phyloP scores from a whole-genome alignment of 2,329 filamentous ascomycete genomes.

The Aspergillus brasiliensis region DNA sequence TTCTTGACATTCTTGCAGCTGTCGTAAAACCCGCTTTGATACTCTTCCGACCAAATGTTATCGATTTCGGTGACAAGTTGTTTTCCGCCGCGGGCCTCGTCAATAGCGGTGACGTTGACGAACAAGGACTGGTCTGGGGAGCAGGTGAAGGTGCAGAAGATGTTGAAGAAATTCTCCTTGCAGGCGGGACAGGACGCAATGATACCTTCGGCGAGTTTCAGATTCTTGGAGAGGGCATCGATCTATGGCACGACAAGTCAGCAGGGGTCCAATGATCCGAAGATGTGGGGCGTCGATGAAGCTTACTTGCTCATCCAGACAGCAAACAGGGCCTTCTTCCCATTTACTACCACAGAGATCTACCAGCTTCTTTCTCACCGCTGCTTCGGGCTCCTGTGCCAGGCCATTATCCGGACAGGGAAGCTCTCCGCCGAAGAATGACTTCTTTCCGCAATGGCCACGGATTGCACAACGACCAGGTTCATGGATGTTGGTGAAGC shows the following conservation, averaged over 20 bases:
- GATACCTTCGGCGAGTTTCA: slow-evolving; percentile 83
- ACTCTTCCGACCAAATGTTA: slow-evolving; percentile 81
- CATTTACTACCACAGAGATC: slow-evolving; percentile 86
- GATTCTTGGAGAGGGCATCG: slow-evolving; percentile 75
- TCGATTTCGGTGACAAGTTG: slow-evolving; percentile 83
- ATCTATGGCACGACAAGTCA: slow-evolving; percentile 55
- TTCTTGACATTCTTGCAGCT: slow-evolving; percentile 99
- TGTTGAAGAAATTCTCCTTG: slow-evolving; percentile 97
- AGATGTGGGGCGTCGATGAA: slow-evolving; percentile 5
- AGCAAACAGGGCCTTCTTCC: slow-evolving; percentile 82
- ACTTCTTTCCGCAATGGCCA: slow-evolving; percentile 87
- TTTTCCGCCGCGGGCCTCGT: slow-evolving; percentile 56
- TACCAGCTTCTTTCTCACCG: slow-evolving; percentile 75
- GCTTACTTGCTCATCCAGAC: slow-evolving; percentile 70
- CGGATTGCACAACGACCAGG: slow-evolving; percentile 86
- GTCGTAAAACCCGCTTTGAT: slow-evolving; percentile 85
- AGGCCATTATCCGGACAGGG: slow-evolving; percentile 90
- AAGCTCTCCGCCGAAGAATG: slow-evolving; percentile 84
- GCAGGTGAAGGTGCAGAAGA: slow-evolving; percentile 98
- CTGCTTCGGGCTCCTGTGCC: slow-evolving; percentile 72
- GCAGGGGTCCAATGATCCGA: neutral
- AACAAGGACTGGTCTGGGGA: slow-evolving; percentile 96
- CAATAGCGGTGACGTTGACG: slow-evolving; percentile 82
- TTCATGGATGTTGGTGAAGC: slow-evolving; percentile 66
- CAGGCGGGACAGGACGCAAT: slow-evolving; percentile 94